These are phyloP conservation scores for Neostapfia colusana DNA, from an alignment of 176 grass and related monocot genomes.

Conservation along the genomic window DNA sequence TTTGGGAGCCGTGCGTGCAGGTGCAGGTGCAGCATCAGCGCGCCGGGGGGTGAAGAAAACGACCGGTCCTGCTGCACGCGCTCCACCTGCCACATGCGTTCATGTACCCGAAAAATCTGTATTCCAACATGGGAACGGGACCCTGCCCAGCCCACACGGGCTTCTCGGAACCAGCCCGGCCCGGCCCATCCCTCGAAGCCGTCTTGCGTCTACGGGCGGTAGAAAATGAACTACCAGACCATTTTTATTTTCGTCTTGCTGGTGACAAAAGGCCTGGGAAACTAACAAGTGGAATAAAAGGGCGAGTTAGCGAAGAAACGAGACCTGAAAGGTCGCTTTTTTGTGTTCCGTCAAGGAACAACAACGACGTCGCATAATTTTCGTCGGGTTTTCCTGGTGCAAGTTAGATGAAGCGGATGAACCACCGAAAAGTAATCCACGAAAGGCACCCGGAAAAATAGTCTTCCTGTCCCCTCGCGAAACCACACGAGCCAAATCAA, in stretches of 20 bases:
- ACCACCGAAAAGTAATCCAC: neutral
- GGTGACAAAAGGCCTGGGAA: neutral
- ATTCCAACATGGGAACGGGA: too few species aligned
- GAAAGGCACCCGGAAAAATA: neutral
- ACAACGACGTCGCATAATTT: neutral
- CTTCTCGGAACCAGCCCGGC: neutral
- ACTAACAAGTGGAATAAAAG: neutral
- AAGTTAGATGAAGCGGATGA: constrained; percentile 39
- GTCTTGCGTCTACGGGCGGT: too few species aligned
- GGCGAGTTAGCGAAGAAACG: neutral
- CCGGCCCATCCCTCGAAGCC: too few species aligned
- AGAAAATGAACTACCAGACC: neutral
- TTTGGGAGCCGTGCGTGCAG: neutral
- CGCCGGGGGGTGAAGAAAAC: too few species aligned
- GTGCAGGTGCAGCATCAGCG: too few species aligned
- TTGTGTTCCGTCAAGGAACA: neutral
- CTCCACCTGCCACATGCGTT: neutral
- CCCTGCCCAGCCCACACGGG: neutral
- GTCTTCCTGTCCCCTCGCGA: constrained; percentile 6
- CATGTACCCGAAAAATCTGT: too few species aligned
- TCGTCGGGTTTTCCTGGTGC: constrained; percentile 31
- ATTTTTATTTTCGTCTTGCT: neutral
- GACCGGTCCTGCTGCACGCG: neutral
- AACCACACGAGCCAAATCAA: constrained; percentile 23
- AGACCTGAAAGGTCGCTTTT: neutral